These are phyloP conservation scores for Rhizophagus sp. DNA, from an alignment of 192 early-diverging fungal species.

Conservation along the genomic window DNA sequence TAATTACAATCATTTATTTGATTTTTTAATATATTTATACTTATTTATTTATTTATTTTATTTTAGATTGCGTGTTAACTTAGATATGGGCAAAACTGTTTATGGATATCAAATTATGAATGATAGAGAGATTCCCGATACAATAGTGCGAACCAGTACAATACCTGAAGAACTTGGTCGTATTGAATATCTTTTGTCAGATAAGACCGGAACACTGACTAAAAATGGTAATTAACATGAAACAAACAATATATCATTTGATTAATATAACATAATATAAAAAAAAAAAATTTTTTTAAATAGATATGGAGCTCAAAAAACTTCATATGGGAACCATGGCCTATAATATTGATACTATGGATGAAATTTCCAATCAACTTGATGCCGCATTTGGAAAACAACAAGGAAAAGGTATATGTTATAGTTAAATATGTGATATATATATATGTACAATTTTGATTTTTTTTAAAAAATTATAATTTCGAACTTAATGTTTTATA, in stretches of 20 bases:
- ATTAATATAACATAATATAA: no score
- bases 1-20: background rate
- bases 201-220: slow-evolving; percentile 96
- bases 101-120: slow-evolving; percentile 88
- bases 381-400: slow-evolving; percentile 49
- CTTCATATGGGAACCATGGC: slow-evolving; percentile 96
- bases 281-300: background rate
- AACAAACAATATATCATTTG: background rate
- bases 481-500: background rate
- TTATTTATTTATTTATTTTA: background rate
- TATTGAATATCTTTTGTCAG: slow-evolving; percentile 89
- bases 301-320: slow-evolving; percentile 95
- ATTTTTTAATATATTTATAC: slow-evolving; percentile 8
- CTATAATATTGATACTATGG: slow-evolving; percentile 86
- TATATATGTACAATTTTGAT: background rate
- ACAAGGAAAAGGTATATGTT: slow-evolving; percentile 36
- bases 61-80: slow-evolving; percentile 80
- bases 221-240: slow-evolving; percentile 69
- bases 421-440: no score
- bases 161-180: slow-evolving; percentile 96
- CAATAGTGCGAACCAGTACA: slow-evolving; percentile 90
- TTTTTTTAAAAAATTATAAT: background rate
- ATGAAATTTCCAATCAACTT: slow-evolving; percentile 78
- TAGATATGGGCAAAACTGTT: slow-evolving; percentile 97
- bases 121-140: slow-evolving; percentile 79